phyloP scores from a whole-genome alignment of 495 filamentous ascomycete genomes.

The Penicillium ochrochloron region DNA sequence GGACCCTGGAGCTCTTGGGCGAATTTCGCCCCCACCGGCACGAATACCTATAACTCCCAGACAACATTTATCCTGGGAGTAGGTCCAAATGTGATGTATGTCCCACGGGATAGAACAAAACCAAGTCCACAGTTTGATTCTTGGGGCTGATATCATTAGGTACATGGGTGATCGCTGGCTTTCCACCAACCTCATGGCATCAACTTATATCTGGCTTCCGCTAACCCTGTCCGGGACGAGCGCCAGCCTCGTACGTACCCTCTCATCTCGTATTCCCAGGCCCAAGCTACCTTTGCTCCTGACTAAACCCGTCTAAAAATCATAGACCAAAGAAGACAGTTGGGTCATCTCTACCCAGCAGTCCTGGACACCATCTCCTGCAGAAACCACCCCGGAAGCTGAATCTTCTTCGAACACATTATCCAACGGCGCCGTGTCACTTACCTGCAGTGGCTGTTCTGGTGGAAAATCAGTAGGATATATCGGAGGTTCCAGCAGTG shows the following conservation, averaged over 20 bases:
- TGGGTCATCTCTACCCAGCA: not conserved
- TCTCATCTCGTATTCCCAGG: not conserved
- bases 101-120: not conserved
- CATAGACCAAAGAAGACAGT: conserved; percentile 1
- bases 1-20: conserved; percentile 64
- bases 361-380: not conserved
- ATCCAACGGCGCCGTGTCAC: not conserved
- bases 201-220: conserved; percentile 70
- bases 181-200: conserved; percentile 58
- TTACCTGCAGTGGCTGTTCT: conserved; percentile 1
- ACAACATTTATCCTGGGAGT: conserved; percentile 2
- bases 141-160: conserved; percentile 35
- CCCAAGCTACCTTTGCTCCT: not conserved
- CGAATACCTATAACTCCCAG: conserved; percentile 48
- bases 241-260: conserved; percentile 21
- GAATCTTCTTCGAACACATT: conserved; percentile 1
- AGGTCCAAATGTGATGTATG: conserved; percentile 4
- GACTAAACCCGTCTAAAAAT: not conserved
- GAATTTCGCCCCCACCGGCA: conserved; percentile 59
- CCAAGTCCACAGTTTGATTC: not conserved
- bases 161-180: conserved; percentile 74
- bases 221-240: conserved; percentile 59
- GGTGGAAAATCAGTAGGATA: not conserved
- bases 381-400: conserved; percentile 3
- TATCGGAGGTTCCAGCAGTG: not conserved